phyloP scores from a whole-genome alignment of 345 rosid genomes.

The Leavenworthia alabamica region DNA sequence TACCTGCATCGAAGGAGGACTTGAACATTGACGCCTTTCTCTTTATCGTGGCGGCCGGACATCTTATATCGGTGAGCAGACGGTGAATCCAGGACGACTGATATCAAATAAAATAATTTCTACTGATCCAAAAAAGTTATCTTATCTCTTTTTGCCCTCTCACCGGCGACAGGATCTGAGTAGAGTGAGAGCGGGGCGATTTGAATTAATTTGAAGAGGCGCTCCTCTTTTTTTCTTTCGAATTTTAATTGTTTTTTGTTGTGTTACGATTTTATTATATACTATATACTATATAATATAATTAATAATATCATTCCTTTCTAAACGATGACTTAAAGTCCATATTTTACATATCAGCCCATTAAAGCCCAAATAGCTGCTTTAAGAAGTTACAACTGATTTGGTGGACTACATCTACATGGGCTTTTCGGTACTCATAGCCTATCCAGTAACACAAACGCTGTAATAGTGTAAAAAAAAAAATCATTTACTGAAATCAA shows the following conservation, averaged over 20 bases:
- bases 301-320: too few species aligned
- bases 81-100: conserved; percentile 40
- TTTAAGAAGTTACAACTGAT: too few species aligned
- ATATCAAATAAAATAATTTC: not conserved
- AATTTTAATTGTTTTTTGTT: not conserved
- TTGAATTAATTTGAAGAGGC: conserved; percentile 47
- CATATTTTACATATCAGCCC: not conserved
- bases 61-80: conserved; percentile 41
- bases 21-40: conserved; percentile 98
- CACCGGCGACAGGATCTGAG: conserved; percentile 28
- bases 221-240: conserved; percentile 34
- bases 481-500: too few species aligned
- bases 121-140: not conserved
- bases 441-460: too few species aligned
- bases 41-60: conserved; percentile 93
- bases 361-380: conserved; percentile 17
- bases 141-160: not conserved
- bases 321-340: not conserved
- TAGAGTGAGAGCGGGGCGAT: conserved; percentile 50
- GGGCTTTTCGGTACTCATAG: too few species aligned
- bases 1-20: conserved; percentile 99
- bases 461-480: too few species aligned
- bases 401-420: too few species aligned
- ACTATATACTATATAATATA: too few species aligned
- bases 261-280: not conserved